Conservation (phyloP, 768 basidiomycete genomes). For the Mycena rosella region DNA sequence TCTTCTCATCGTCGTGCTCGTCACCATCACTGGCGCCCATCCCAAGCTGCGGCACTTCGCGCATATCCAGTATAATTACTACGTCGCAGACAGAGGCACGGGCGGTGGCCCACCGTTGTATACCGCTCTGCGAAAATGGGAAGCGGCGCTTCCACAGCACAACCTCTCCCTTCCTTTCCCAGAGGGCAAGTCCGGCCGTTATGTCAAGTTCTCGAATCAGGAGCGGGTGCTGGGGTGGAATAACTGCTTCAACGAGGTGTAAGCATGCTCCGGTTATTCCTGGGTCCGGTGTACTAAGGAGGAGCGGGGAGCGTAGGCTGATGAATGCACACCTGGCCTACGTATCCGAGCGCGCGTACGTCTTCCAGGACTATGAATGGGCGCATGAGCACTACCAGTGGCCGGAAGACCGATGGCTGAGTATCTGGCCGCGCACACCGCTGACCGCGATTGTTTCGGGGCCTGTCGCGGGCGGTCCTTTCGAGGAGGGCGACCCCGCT, state of each 20-base stretch:
- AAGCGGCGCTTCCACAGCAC: no score
- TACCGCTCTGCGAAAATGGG: constrained; percentile 50
- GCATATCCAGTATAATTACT: not conserved
- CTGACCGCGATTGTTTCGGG: constrained; percentile 56
- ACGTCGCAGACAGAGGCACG: not conserved
- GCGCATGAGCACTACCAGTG: constrained; percentile 58
- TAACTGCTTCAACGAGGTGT: constrained; percentile 65
- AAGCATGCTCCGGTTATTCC: constrained; percentile 31
- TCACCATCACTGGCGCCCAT: not conserved
- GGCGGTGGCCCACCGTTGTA: constrained; percentile 38
- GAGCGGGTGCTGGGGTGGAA: constrained; percentile 61
- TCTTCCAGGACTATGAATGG: constrained; percentile 62
- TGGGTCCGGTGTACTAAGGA: no score
- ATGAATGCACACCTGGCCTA: constrained; percentile 66
- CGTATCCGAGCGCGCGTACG: constrained; percentile 62
- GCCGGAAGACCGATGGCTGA: constrained; percentile 32
- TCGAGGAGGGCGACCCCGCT: constrained; percentile 52
- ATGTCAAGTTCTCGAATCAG: constrained; percentile 61
- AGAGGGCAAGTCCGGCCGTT: constrained; percentile 61
- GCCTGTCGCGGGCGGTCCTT: constrained; percentile 58
- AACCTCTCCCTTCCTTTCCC: no score
- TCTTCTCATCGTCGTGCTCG: no score
- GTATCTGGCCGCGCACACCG: constrained; percentile 6
- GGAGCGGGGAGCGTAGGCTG: constrained; percentile 49
- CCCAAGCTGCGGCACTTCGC: not conserved